Evolutionary conservation across 495 filamentous ascomycete genomes (phyloP), one percentile per base, ranked within the genome.

Genomic region (Alectoria sarmentosa): DNA sequence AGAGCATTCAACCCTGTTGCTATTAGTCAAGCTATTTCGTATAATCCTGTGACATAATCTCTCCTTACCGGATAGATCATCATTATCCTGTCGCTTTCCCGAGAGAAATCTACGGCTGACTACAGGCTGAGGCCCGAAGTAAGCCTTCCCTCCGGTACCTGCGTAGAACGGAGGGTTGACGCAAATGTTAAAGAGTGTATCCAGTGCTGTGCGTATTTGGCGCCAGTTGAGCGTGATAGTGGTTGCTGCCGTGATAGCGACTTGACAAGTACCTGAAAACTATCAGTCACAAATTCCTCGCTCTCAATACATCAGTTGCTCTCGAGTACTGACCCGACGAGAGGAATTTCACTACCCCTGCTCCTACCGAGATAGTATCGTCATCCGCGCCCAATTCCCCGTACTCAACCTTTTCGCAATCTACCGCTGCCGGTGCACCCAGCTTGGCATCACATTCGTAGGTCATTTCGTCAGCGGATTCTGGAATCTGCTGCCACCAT

Each of bases 391-490:
- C 57, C 34, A 59, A 11, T 60, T 60, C 58, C 28, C 36, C 58
- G 23, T 46, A 60, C 13, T 60, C 58, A 5, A 60, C 36, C 3
- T 60, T 39, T 19, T 34, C 58, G 28, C 58, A 60, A 26, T 60
- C 58, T 2, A 41, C 58, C 32, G 37, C 36, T 19, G 23, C 4
- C 13, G 58, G 58, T 14, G 37, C 41, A 28, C 58, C 58, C 8
- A 60, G 36, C 28, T 39, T 60, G 4, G 58, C 58, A 42, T 60
- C 58, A 34, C 58, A 60, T 60, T 60, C 58, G 36, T 60, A 60
- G 37, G 32, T 60, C 58, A 60, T 60, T 32, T 60, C 58, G 19
- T 41, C 58, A 3, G 37, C 58, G 11, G 58, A 32, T 0, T 60
- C 36, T 2, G 37, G 37, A 10, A 46, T 11, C 3, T 42, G 37